Conservation (phyloP, 306 rosid genomes). For the Abrus precatorius region DNA sequence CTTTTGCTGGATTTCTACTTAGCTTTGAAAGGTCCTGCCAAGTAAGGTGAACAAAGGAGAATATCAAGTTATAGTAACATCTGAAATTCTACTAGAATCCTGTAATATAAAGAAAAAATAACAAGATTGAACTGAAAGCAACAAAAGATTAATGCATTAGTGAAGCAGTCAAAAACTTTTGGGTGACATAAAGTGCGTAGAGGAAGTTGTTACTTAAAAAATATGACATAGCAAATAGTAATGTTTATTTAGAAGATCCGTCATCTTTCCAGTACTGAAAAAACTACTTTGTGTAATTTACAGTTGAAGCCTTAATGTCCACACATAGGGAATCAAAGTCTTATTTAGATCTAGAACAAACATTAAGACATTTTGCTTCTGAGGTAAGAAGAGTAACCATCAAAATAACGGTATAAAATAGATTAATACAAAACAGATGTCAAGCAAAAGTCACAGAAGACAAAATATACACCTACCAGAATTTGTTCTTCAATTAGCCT, state of each 20-base stretch:
- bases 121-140: background rate
- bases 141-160: background rate
- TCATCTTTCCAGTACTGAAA: background rate
- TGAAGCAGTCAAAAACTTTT: background rate
- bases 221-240: background rate
- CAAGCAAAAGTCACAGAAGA: conserved; percentile 28
- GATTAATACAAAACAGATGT: background rate
- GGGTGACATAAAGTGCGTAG: background rate
- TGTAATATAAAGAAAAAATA: conserved; percentile 13
- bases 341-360: conserved; percentile 93
- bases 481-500: conserved; percentile 80
- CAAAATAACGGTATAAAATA: background rate
- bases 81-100: background rate
- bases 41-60: conserved; percentile 8
- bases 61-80: background rate
- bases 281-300: background rate
- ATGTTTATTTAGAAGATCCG: background rate
- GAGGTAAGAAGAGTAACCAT: conserved; percentile 54
- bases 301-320: conserved; percentile 71
- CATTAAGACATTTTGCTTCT: conserved; percentile 78
- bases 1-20: conserved; percentile 83
- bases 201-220: background rate
- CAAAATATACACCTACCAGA: conserved; percentile 56
- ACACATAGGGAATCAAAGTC: conserved; percentile 80
- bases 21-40: conserved; percentile 88